phyloP scores from a whole-genome alignment of 2,329 filamentous ascomycete species.

The Fusarium sp. region DNA sequence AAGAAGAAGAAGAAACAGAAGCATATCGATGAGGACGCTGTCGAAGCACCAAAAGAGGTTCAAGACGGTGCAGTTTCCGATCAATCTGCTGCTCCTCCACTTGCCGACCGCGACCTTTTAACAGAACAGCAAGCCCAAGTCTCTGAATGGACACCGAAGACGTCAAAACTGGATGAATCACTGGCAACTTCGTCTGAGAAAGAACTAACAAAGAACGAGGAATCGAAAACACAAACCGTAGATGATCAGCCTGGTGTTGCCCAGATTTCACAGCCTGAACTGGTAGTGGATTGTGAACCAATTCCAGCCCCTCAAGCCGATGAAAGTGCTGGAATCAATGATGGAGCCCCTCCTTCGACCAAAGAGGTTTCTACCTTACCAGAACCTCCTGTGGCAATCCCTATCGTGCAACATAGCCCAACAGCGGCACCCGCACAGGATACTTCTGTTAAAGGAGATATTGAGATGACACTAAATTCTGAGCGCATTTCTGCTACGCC shows the following conservation, averaged over 20 bases:
- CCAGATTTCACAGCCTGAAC: background rate
- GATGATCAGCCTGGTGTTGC: background rate
- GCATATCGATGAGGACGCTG: conserved; percentile 5
- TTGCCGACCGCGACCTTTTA: background rate
- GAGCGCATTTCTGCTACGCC: background rate
- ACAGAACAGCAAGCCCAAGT: background rate
- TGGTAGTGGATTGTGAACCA: background rate
- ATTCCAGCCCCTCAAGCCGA: background rate
- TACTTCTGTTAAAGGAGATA: background rate
- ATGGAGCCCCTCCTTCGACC: conserved; percentile 1
- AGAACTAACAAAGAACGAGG: conserved; percentile 20
- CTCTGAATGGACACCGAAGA: background rate
- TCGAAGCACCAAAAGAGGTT: background rate
- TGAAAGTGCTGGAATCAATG: background rate
- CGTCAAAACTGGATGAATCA: background rate
- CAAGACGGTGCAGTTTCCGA: background rate
- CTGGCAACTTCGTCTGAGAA: background rate
- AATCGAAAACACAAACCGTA: conserved; percentile 25
- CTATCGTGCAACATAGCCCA: background rate
- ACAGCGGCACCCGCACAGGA: conserved; percentile 2
- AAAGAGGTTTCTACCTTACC: background rate
- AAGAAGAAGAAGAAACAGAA: conserved; percentile 52
- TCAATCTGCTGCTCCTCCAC: background rate
- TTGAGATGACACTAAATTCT: background rate
- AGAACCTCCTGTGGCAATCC: background rate